Base-by-base conservation (phyloP, 202 grass and related monocot species). In the Carex sylvatica region DNA sequence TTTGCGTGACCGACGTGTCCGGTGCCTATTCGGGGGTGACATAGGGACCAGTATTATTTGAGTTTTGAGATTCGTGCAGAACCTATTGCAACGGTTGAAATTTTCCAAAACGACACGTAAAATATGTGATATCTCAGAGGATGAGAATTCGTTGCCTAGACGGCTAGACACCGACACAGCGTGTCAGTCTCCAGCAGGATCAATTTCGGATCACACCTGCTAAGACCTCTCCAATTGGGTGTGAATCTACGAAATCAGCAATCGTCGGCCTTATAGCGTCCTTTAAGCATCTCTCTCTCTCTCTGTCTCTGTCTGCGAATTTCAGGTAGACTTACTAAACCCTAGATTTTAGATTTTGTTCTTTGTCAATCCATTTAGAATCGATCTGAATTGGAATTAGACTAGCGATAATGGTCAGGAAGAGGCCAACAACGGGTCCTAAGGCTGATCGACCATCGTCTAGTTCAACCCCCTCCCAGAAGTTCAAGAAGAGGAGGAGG, bases 331-430 rank as follows among this genome's bases (percentile, higher is more conserved):
- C 5, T 38, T 80, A 22, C 33, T 80, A 55, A 51, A 28, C 72
- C 52, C 72, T 78, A 78, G 1, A 61, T 40, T 19, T 62, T 14
- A 71, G 20, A 72, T 78, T 60, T 28, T 23, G 16, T 22, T 62
- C 10, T 15, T 20, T 60, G 14, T 30, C 61, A 66, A 53, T 26
- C 20, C 4, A 49, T 67, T 67, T 30, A 18, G 20, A 22, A 28
- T 30, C 24, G 22, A 26, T 67, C 61, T 81, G 60, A 81, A 49
- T 64, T 65, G 55, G 56, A 22, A 80, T 75, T 75, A 75, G 72
- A 28, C 13, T 7, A 61, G 56, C 77, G 16, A 62, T 47, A 42
- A 81, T 81, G 79, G 40, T 26, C 61, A 81, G 52, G 40, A 65
- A 68, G 61, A 67, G 31, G 11, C 38, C 40, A 1, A 5, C 61